Conservation (phyloP, 805 yeast species). For the Lachancea fermentati region DNA sequence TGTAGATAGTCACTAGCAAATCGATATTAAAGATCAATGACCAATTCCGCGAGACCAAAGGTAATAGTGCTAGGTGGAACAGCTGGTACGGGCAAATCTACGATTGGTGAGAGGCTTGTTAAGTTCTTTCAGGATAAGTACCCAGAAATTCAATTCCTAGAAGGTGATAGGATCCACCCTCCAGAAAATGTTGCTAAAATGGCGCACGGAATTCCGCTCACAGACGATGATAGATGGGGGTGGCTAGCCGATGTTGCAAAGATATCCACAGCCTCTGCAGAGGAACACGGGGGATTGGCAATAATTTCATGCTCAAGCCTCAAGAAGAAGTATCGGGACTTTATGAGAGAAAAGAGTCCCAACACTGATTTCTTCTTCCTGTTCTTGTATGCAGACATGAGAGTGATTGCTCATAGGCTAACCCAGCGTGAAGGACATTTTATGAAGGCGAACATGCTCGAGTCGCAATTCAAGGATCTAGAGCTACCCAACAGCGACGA, state of each 20-base stretch:
- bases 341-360: conserved; percentile 37
- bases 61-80: conserved; percentile 85
- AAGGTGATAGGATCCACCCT: conserved; percentile 84
- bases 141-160: conserved; percentile 55
- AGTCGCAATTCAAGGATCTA: conserved; percentile 69
- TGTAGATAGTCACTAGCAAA: not conserved
- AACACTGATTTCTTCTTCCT: conserved; percentile 49
- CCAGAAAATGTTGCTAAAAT: conserved; percentile 69
- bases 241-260: conserved; percentile 63
- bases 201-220: conserved; percentile 72
- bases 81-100: conserved; percentile 92
- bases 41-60: conserved; percentile 11
- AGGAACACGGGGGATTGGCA: conserved; percentile 26
- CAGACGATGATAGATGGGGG: conserved; percentile 88
- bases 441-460: conserved; percentile 83
- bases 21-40: conserved; percentile 1
- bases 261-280: conserved; percentile 37
- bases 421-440: conserved; percentile 65
- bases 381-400: conserved; percentile 59
- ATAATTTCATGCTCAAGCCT: conserved; percentile 84
- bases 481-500: conserved; percentile 54
- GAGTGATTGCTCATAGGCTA: conserved; percentile 58
- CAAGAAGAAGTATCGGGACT: conserved; percentile 66
- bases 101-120: conserved; percentile 56
- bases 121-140: conserved; percentile 20